These are phyloP conservation scores for Populus davidiana DNA, from an alignment of 345 rosid species.

Conservation along the genomic window DNA sequence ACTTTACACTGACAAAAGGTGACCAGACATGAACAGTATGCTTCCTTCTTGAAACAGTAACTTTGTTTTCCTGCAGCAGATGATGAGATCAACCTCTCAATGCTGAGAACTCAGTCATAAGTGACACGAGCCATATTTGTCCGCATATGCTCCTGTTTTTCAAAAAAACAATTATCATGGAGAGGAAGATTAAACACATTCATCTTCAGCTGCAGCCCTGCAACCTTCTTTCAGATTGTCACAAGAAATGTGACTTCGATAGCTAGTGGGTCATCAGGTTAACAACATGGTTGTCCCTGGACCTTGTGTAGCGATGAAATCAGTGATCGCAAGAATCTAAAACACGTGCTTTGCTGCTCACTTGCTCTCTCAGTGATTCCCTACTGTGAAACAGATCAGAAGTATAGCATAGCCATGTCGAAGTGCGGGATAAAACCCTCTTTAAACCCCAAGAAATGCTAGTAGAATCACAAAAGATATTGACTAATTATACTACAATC, in stretches of 20 bases:
- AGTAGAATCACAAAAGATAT: not conserved
- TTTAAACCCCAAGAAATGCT: not conserved
- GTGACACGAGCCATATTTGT: not conserved
- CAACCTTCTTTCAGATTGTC: not conserved
- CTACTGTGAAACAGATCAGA: not conserved
- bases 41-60: no score
- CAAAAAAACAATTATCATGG: not conserved
- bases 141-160: not conserved
- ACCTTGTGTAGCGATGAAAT: not conserved
- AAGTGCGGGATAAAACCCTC: not conserved
- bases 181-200: no score
- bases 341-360: not conserved
- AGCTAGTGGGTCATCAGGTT: not conserved
- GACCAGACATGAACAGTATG: not conserved
- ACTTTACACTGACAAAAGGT: not conserved
- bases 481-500: not conserved
- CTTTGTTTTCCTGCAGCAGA: no score
- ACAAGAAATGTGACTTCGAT: not conserved
- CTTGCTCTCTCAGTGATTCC: not conserved
- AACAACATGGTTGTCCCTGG: not conserved
- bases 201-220: not conserved
- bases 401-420: not conserved
- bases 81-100: not conserved
- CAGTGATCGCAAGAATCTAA: not conserved
- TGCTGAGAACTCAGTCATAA: not conserved